Evolutionary conservation across 352 stramenopile genomes (phyloP), one percentile per base, ranked within the genome.

Genomic region (Paralagenidium karlingii): DNA sequence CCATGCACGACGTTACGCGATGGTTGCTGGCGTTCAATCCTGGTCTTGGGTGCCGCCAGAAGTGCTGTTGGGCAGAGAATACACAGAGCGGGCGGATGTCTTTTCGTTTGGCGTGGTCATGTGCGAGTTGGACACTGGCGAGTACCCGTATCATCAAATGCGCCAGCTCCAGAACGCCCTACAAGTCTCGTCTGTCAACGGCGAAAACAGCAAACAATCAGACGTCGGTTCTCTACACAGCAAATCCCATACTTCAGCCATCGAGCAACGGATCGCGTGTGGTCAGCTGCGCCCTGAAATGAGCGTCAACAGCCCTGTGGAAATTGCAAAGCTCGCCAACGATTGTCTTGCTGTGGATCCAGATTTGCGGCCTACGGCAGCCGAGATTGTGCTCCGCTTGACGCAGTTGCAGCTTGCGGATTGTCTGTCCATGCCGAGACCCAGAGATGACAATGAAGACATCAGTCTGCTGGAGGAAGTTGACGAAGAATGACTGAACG

Each of bases 301-400:
- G 45, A 78, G 68, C 13, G 60, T 67, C 2, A 61, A 80, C 29
- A 84, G 74, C 34, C 70, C 74, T 0, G 49, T 47, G 3, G 56
- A 64, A 31, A 54, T 87, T 10, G 51, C 53, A 11, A 64, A 84
- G 24, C 54, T 87, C 25, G 74, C 74, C 36, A 47, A 45, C 1
- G 70, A 63, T 13, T 87, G 73, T 45, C 51, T 87, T 16, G 67
- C 84, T 18, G 71, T 68, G 38, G 74, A 87, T 43, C 68, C 74
- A 32, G 78, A 63, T 21, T 47, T 83, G 43, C 65, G 74, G 13
- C 74, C 74, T 19, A 84, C 68, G 19, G 68, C 74, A 20, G 73
- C 66, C 40, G 82, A 87, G 42, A 70, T 84, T 31, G 59, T 67
- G 37, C n/a, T n/a, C n/a, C n/a, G n/a, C n/a, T n/a, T n/a, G n/a